Base-by-base conservation (phyloP, 176 grass and related monocot genomes). In the Zizania latifolia region DNA sequence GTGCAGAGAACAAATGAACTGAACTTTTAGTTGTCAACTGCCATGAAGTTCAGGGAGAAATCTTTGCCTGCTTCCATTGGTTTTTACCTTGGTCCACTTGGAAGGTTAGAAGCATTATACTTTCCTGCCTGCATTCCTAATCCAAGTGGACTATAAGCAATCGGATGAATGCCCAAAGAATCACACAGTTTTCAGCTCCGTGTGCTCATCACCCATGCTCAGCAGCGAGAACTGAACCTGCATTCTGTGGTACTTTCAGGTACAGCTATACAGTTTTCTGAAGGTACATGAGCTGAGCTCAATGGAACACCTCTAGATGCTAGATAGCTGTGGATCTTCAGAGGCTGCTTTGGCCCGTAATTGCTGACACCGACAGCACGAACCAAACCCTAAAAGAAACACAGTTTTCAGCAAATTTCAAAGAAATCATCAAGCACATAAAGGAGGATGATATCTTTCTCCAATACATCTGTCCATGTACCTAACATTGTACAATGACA, bases 151-250 rank as follows among this genome's bases (percentile, higher is more conserved):
- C 95, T 98, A 48, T 94, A 98, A 55, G 95, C 82, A 38, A 94
- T 98, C 43, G 92, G 15, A n/a, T 81, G 68, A 65, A 98, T 86
- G 3, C 89, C 91, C 53, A 94, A 77, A 2, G 83, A 87, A 65
- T 98, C 89, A 73, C 95, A 92, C 75, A 45, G 82, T 65, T 83
- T 94, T 94, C 57, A 98, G 76, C 44, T 98, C 91, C 82, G 88
- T 88, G 79, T 98, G 91, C 51, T 89, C 91, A 16, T 81, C 84
- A 6, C 82, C 86, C 78, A 94, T 92, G 79, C 95, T 94, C 22
- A 94, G 80, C 39, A 98, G 82, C 11, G 95, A 98, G 72, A 92
- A 98, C 44, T 94, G 95, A 68, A 98, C 84, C 91, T 94, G 87
- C 68, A 77, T 51, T 21, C 1, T 21, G 13, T 73, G 29, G 32